Evolutionary conservation across 768 basidiomycete genomes (phyloP).

Genomic region (Lentinus brumalis): DNA sequence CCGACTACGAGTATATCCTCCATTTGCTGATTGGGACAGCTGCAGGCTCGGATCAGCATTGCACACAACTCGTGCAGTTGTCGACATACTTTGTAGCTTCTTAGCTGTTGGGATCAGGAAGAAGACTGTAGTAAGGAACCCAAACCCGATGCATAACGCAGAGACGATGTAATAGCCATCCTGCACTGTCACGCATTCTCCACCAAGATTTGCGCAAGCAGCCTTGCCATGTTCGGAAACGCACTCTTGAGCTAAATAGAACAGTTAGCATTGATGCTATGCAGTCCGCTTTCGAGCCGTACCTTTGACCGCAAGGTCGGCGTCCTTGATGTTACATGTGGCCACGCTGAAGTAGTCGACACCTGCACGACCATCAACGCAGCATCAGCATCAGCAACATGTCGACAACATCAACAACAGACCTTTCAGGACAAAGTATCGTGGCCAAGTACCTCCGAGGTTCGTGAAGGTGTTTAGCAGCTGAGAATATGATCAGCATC

Average conservation of each 20-base stretch:
- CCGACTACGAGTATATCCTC: conserved; percentile 56
- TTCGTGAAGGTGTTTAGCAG: conserved; percentile 95
- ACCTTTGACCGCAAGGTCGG: conserved; percentile 60
- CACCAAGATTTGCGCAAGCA: conserved; percentile 71
- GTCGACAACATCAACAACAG: not conserved
- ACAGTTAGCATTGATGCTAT: conserved; percentile 6
- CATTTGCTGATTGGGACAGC: conserved; percentile 71
- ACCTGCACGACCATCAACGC: conserved; percentile 41
- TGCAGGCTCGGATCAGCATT: conserved; percentile 33
- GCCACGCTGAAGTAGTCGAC: conserved; percentile 89
- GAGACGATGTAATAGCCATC: conserved; percentile 94
- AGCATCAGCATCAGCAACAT: not conserved
- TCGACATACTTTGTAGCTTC: conserved; percentile 76
- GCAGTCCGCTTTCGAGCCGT: conserved; percentile 5
- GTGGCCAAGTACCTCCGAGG: conserved; percentile 98
- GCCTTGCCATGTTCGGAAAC: conserved; percentile 90
- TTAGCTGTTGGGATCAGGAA: conserved; percentile 86
- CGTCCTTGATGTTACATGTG: conserved; percentile 69
- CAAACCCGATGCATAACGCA: conserved; percentile 74
- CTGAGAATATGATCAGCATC: conserved; percentile 41
- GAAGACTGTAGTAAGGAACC: conserved; percentile 67
- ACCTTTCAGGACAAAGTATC: conserved; percentile 95
- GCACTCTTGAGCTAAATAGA: conserved; percentile 72
- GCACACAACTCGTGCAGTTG: not conserved
- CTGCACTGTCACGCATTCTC: conserved; percentile 77